Evolutionary conservation across 2,329 filamentous ascomycete species (phyloP), one percentile per base, ranked within the genome.

Genomic region (Cyphellophora attinorum): DNA sequence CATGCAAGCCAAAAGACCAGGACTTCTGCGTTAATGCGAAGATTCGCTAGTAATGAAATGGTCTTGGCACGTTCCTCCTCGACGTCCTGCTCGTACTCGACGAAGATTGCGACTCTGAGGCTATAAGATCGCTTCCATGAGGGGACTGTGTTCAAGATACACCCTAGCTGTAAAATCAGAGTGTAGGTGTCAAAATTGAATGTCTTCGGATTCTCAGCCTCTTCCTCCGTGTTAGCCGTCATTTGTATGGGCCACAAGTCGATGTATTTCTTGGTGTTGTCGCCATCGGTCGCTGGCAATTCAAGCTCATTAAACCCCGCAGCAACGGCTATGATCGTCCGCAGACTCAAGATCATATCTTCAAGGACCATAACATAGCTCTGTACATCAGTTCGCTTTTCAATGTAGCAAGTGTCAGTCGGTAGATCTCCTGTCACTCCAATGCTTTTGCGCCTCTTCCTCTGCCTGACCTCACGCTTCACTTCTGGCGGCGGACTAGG

Each of bases 231-330:
- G 49, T 89, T 83, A 1, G 85, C 85, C 5, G 85, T 89, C 84
- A 93, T 93, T 46, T 93, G 86, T 34, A 93, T 91, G 0, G 85
- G 85, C 85, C 85, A 93, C 4, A 93, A 62, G 51, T 93, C 85
- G 41, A 93, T 84, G 50, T 80, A 89, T 50, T 77, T 83, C 52
- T 89, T 89, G 3, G 63, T 65, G 34, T 79, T 74, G 12, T 55
- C 51, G 3, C 68, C 69, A 25, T 75, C 65, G 1, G 66, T 56
- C 13, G 72, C 67, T 1, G 85, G 85, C 0, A 85, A 72, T 50
- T 91, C 81, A 2, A 93, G 63, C 2, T 74, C 61, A 34, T 85
- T 76, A 44, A 93, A 93, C 0, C 84, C 85, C 51, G 83, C 85
- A 0, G 81, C 85, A 25, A 93, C 70, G 2, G 84, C 85, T 16